A percentile compares a stretch with the other conserved stretches of the same genome.
These are phyloP conservation scores for Acanthamoeba pearcei DNA, from an alignment of 208 protist species.

Conservation along the genomic window DNA sequence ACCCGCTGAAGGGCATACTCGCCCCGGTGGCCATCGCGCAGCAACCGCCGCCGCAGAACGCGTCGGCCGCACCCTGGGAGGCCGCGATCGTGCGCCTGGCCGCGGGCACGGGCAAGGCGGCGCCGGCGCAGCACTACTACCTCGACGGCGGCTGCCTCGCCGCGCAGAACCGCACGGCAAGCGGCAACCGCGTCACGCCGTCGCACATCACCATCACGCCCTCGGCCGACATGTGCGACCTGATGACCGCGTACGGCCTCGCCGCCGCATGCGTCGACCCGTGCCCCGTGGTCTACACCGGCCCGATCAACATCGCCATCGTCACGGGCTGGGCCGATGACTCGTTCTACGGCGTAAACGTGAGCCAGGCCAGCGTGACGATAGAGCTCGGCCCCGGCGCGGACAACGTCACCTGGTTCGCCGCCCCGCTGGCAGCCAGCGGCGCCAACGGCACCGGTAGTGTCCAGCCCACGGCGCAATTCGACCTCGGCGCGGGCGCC, in stretches of 20 bases:
- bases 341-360: conserved; percentile 9
- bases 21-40: conserved; percentile 50
- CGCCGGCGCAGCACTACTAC: conserved; percentile 59
- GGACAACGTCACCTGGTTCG: conserved; percentile 53
- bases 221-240: not conserved
- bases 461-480: not conserved
- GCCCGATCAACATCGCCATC: conserved; percentile 54
- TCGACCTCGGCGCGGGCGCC: conserved; percentile 30
- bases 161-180: not conserved
- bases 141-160: conserved; percentile 49
- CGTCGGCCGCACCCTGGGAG: too few species aligned
- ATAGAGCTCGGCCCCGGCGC: conserved; percentile 30
- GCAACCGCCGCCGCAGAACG: not conserved
- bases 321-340: conserved; percentile 49
- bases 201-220: not conserved
- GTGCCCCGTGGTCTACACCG: conserved; percentile 58
- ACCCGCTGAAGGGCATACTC: conserved; percentile 16
- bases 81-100: conserved; percentile 7
- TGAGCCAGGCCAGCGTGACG: not conserved
- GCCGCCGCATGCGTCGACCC: not conserved
- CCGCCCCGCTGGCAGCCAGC: not conserved
- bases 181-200: not conserved
- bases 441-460: not conserved
- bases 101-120: not conserved
- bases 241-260: conserved; percentile 2